Percentiles rank a stretch among this genome's conserved stretches.
phyloP scores from a whole-genome alignment of 108 stramenopile genomes.

The Fistulifera solaris region DNA sequence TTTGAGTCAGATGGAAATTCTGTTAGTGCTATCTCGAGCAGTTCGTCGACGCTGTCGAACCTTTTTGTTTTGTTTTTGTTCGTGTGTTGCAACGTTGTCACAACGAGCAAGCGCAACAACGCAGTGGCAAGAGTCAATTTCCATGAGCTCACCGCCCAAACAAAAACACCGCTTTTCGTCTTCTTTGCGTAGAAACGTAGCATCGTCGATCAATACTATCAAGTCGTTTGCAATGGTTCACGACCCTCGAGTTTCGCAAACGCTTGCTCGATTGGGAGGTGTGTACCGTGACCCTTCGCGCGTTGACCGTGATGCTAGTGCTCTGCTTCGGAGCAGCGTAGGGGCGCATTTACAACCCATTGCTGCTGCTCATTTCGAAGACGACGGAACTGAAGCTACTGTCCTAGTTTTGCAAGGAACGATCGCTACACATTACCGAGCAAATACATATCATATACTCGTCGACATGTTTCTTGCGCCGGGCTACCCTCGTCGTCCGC shows the following conservation, averaged over 20 bases:
- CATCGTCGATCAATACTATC: too few relatives aligned
- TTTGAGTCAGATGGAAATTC: too few relatives aligned
- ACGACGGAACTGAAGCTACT: slow-evolving; percentile 8
- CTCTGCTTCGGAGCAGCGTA: slow-evolving; percentile 43
- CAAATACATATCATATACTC: slow-evolving; percentile 81
- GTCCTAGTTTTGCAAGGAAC: slow-evolving; percentile 79
- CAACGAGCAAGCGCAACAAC: too few relatives aligned
- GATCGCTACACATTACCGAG: slow-evolving; percentile 80
- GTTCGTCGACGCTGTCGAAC: too few relatives aligned
- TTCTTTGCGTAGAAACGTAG: too few relatives aligned
- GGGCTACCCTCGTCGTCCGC: slow-evolving; percentile 76
- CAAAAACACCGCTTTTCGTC: too few relatives aligned
- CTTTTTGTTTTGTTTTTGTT: too few relatives aligned
- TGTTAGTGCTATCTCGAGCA: too few relatives aligned
- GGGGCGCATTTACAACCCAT: slow-evolving; percentile 53
- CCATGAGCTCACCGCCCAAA: too few relatives aligned
- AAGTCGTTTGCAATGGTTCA: slow-evolving; percentile 24
- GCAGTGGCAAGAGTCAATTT: too few relatives aligned
- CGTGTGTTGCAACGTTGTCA: too few relatives aligned
- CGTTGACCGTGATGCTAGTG: slow-evolving; percentile 58
- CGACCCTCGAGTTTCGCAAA: slow-evolving; percentile 33
- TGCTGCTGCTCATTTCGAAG: background rate
- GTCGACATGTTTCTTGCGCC: slow-evolving; percentile 88
- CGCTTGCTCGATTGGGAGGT: slow-evolving; percentile 54
- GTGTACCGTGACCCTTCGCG: slow-evolving; percentile 72